phyloP scores from a whole-genome alignment of 108 stramenopile species.

The Skeletonema grethae region DNA sequence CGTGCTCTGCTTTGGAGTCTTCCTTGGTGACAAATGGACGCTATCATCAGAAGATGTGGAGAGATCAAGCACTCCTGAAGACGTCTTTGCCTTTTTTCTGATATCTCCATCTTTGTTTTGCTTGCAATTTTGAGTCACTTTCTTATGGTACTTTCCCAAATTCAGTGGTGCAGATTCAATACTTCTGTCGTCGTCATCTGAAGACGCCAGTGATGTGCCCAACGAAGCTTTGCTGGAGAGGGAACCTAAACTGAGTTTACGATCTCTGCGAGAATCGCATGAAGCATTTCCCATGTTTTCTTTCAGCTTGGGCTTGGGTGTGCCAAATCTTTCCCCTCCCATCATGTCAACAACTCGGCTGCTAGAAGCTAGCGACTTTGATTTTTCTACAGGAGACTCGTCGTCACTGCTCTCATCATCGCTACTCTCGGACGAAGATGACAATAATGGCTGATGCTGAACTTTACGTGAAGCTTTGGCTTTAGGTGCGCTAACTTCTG shows the following conservation, averaged over 20 bases:
- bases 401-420: not conserved
- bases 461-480: not conserved
- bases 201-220: not conserved
- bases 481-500: not conserved
- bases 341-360: too few species aligned
- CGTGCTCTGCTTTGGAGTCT: slow-evolving; percentile 7
- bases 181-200: not conserved
- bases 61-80: slow-evolving; percentile 4
- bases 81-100: not conserved
- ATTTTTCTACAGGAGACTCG: not conserved
- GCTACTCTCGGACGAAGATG: not conserved
- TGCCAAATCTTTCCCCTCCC: not conserved
- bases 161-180: not conserved
- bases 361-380: not conserved
- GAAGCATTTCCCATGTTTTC: not conserved
- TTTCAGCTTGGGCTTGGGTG: slow-evolving; percentile 6
- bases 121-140: not conserved
- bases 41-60: slow-evolving; percentile 7
- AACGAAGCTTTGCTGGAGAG: not conserved
- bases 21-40: slow-evolving; percentile 7
- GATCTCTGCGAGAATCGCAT: not conserved
- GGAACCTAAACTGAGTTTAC: not conserved
- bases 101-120: not conserved
- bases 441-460: too few species aligned
- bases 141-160: not conserved